phyloP scores from a whole-genome alignment of 176 grass and related monocot genomes.

The Cocos nucifera region DNA sequence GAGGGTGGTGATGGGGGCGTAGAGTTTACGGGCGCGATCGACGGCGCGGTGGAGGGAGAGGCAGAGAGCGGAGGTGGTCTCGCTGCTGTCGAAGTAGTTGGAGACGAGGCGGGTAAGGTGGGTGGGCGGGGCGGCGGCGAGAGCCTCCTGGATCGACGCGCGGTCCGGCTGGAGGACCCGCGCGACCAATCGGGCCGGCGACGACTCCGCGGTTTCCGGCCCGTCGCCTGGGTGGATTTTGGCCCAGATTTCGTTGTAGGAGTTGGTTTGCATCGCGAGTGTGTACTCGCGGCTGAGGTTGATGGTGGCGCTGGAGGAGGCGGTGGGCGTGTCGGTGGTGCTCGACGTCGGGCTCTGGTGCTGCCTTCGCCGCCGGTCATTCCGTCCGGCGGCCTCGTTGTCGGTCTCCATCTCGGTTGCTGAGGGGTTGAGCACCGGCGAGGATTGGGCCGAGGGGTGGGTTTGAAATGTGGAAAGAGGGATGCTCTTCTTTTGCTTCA shows the following conservation, averaged over 20 bases:
- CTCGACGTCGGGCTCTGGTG: constrained; percentile 16
- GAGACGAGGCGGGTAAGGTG: constrained; percentile 68
- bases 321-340: neutral
- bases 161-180: constrained; percentile 55
- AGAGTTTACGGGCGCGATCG: constrained; percentile 35
- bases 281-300: constrained; percentile 78
- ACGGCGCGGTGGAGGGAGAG: constrained; percentile 47
- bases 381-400: too few relatives aligned
- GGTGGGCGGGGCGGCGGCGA: constrained; percentile 34
- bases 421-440: too few relatives aligned
- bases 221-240: constrained; percentile 36
- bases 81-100: constrained; percentile 67
- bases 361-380: too few relatives aligned
- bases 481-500: too few relatives aligned
- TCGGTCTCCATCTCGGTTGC: too few relatives aligned
- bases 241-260: constrained; percentile 79
- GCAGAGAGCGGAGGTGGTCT: constrained; percentile 56
- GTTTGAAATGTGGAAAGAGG: too few relatives aligned
- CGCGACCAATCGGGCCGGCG: constrained; percentile 17
- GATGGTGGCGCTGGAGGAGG: constrained; percentile 38
- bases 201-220: neutral
- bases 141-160: constrained; percentile 43
- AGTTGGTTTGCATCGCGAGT: constrained; percentile 62
- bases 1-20: constrained; percentile 50
- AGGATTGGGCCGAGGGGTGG: too few relatives aligned